These are phyloP conservation scores for Globomyces sp. DNA, from an alignment of 371 early-diverging fungal species.

Conservation along the genomic window DNA sequence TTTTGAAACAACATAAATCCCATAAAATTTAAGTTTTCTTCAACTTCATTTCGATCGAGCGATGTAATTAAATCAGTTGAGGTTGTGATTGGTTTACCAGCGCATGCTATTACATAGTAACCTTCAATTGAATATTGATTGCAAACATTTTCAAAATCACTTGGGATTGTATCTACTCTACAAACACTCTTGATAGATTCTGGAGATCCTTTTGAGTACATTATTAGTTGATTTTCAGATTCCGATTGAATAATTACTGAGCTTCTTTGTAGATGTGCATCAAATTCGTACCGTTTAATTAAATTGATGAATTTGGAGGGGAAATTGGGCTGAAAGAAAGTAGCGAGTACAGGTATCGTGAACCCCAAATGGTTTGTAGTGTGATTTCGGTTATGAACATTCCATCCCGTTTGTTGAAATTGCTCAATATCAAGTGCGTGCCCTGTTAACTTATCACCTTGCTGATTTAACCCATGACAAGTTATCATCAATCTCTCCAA, in stretches of 20 bases:
- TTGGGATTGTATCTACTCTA: slow-evolving; percentile 54
- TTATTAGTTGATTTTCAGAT: slow-evolving; percentile 1
- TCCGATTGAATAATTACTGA: slow-evolving; percentile 29
- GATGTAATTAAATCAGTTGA: slow-evolving; percentile 5
- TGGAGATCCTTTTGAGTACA: slow-evolving; percentile 70
- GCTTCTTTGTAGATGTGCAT: slow-evolving; percentile 29
- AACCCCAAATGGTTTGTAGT: background rate
- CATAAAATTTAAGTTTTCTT: slow-evolving; percentile 30
- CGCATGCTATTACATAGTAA: slow-evolving; percentile 64
- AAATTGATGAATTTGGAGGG: background rate
- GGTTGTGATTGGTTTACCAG: slow-evolving; percentile 12
- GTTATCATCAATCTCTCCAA: slow-evolving; percentile 34
- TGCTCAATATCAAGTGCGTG: slow-evolving; percentile 55
- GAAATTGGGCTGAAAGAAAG: background rate
- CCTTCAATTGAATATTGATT: slow-evolving; percentile 60
- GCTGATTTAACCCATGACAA: slow-evolving; percentile 51
- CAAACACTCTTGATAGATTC: slow-evolving; percentile 56
- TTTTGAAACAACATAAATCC: slow-evolving; percentile 39
- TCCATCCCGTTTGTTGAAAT: slow-evolving; percentile 39
- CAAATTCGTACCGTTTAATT: slow-evolving; percentile 33
- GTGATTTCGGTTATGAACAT: slow-evolving; percentile 13
- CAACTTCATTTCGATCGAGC: slow-evolving; percentile 23
- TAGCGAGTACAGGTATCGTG: background rate
- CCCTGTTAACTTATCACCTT: slow-evolving; percentile 47
- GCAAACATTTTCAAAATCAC: slow-evolving; percentile 56